A percentile compares a stretch with the other conserved stretches of the same genome.
phyloP scores from a whole-genome alignment of 192 early-diverging fungal species.

The Rhizoclosmatium sp. region DNA sequence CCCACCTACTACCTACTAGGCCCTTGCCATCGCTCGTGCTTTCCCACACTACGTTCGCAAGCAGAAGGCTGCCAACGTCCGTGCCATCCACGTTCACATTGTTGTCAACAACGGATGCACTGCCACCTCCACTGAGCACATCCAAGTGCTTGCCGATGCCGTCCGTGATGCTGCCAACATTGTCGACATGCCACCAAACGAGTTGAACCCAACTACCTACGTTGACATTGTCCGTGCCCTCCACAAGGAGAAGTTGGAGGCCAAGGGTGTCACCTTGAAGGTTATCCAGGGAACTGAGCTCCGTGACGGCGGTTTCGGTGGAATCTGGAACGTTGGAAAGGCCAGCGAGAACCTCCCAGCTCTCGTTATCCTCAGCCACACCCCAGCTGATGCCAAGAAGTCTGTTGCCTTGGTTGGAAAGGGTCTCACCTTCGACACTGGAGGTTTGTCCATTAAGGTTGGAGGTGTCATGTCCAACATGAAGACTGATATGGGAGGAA shows the following conservation, averaged over 20 bases:
- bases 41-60: conserved; percentile 51
- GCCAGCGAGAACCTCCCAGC: conserved; percentile 52
- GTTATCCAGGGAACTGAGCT: conserved; percentile 61
- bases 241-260: conserved; percentile 34
- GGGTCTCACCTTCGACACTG: conserved; percentile 66
- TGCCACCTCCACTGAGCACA: not conserved
- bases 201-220: conserved; percentile 55
- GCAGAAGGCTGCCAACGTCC: conserved; percentile 14
- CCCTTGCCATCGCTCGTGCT: conserved; percentile 43
- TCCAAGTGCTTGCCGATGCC: conserved; percentile 40
- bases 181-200: conserved; percentile 56
- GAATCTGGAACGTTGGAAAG: conserved; percentile 61
- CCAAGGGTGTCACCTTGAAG: conserved; percentile 41
- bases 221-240: conserved; percentile 47
- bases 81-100: conserved; percentile 41
- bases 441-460: conserved; percentile 56
- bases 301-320: conserved; percentile 47
- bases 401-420: conserved; percentile 64
- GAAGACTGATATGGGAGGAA: conserved; percentile 67
- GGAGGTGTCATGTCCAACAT: conserved; percentile 42
- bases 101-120: conserved; percentile 6
- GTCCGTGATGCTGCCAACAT: conserved; percentile 46
- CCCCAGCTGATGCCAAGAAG: conserved; percentile 37
- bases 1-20: not conserved
- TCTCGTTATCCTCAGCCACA: conserved; percentile 53